These are phyloP conservation scores for Helichrysum umbraculigerum DNA, from an alignment of 129 eudicot genomes.

Conservation along the genomic window DNA sequence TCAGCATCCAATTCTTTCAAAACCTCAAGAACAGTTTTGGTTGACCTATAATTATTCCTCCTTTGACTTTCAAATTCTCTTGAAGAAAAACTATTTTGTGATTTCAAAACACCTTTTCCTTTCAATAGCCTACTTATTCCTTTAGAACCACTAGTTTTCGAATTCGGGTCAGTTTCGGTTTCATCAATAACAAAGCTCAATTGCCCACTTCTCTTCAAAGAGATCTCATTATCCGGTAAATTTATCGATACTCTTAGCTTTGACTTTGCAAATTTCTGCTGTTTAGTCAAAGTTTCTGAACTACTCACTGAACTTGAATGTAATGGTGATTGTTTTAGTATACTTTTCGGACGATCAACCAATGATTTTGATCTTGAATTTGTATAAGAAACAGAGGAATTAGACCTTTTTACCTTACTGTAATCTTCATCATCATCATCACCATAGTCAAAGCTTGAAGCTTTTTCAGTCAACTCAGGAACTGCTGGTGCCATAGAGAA, in stretches of 20 bases:
- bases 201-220: constrained; percentile 65
- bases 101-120: constrained; percentile 61
- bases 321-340: constrained; percentile 81
- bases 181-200: constrained; percentile 38
- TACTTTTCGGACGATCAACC: constrained; percentile 75
- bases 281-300: constrained; percentile 40
- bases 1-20: constrained; percentile 86
- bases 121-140: constrained; percentile 39
- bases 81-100: constrained; percentile 39
- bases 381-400: not conserved
- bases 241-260: constrained; percentile 87
- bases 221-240: constrained; percentile 91
- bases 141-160: constrained; percentile 25
- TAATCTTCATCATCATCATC: constrained; percentile 33
- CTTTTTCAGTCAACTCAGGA: constrained; percentile 30
- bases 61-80: constrained; percentile 32
- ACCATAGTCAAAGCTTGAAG: constrained; percentile 29
- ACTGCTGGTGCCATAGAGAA: constrained; percentile 98
- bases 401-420: not conserved
- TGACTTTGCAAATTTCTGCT: constrained; percentile 69
- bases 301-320: constrained; percentile 50
- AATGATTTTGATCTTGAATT: constrained; percentile 49
- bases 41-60: constrained; percentile 35
- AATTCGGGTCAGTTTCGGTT: constrained; percentile 30
- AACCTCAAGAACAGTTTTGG: constrained; percentile 66